Evolutionary conservation across 2,329 filamentous ascomycete species (phyloP).

Genomic region (Neopestalotiopsis sp.): DNA sequence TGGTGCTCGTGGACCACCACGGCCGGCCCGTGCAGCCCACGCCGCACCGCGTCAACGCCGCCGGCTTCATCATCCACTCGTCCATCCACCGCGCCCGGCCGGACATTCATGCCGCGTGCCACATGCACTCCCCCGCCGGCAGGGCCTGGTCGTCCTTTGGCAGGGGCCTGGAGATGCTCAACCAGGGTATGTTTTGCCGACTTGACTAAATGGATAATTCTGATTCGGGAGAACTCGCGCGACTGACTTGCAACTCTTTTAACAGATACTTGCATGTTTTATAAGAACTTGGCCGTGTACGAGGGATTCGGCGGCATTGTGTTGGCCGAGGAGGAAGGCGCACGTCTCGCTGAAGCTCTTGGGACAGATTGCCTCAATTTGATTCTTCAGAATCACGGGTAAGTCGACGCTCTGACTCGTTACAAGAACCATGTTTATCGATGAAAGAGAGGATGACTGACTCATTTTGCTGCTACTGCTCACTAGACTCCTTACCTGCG

Average conservation of each 20-base stretch:
- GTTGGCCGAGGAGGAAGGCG: slow-evolving; percentile 58
- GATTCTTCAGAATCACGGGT: slow-evolving; percentile 65
- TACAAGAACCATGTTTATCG: background rate
- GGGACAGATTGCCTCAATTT: slow-evolving; percentile 53
- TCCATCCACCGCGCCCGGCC: slow-evolving; percentile 60
- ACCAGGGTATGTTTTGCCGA: no score
- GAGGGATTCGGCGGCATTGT: slow-evolving; percentile 63
- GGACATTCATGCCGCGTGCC: slow-evolving; percentile 61
- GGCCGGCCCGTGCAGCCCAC: slow-evolving; percentile 39
- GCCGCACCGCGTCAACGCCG: slow-evolving; percentile 47
- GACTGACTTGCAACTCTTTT: no score
- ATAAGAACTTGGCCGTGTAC: slow-evolving; percentile 61
- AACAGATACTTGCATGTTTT: slow-evolving; percentile 39
- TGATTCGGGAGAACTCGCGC: no score
- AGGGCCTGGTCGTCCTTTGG: slow-evolving; percentile 62
- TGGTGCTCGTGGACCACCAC: slow-evolving; percentile 64
- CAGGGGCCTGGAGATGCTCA: slow-evolving; percentile 62
- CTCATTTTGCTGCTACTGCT: background rate
- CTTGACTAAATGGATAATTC: no score
- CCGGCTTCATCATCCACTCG: slow-evolving; percentile 63
- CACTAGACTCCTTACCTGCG: slow-evolving; percentile 55
- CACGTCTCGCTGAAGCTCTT: slow-evolving; percentile 56
- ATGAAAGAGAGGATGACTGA: background rate
- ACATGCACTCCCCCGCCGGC: slow-evolving; percentile 59
- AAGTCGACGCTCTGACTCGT: background rate